Conservation (phyloP, 176 grass and related monocot species). For the Paspalum notatum region DNA sequence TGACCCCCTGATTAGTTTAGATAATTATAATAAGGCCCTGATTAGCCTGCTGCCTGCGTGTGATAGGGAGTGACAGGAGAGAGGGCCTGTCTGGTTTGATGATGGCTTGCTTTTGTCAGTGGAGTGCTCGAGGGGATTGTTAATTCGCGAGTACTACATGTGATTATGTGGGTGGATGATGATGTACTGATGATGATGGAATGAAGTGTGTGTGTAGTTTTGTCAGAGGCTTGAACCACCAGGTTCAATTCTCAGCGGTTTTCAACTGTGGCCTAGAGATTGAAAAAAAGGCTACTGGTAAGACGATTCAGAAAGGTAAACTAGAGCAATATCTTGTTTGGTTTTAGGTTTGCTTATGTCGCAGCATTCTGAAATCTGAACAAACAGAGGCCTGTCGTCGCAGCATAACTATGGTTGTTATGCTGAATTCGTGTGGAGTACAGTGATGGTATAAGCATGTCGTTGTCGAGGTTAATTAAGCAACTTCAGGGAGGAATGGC, state of each 20-base stretch:
- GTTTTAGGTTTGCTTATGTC: neutral
- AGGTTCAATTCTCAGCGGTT: neutral
- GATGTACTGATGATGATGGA: slow-evolving; percentile 16
- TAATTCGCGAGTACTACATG: neutral
- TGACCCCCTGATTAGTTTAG: slow-evolving; percentile 19
- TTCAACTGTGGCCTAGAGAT: neutral
- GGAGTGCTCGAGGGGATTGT: neutral
- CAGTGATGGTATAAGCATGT: too few species aligned
- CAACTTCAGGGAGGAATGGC: too few species aligned
- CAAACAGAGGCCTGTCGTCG: too few species aligned
- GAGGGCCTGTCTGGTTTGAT: slow-evolving; percentile 24
- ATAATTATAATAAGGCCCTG: slow-evolving; percentile 16
- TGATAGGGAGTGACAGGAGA: slow-evolving; percentile 18
- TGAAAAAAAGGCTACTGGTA: neutral
- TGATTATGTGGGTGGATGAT: slow-evolving; percentile 12
- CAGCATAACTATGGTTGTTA: too few species aligned
- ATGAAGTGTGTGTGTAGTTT: neutral
- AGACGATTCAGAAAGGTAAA: too few species aligned
- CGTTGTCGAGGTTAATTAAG: too few species aligned
- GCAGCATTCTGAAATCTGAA: too few species aligned
- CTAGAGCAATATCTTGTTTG: neutral
- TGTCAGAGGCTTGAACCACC: neutral
- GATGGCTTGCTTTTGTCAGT: neutral
- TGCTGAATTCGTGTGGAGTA: too few species aligned
- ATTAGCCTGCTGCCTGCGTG: neutral